Conservation (phyloP, 164 flowering plant genomes). For the Nymphaea thermarum region DNA sequence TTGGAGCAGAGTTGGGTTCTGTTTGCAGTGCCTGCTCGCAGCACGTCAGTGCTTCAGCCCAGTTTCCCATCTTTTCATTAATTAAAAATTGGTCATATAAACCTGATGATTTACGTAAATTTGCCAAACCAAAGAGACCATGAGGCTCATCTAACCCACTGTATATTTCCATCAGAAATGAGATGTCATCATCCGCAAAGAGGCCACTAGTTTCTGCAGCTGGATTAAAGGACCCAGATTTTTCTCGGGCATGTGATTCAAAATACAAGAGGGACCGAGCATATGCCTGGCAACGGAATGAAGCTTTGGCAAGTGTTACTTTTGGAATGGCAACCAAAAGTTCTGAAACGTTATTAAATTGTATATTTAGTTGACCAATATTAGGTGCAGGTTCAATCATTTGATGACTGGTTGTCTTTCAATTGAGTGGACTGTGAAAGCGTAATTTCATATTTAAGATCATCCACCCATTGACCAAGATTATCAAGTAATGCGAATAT, state of each 20-base stretch:
- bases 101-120: conserved; percentile 49
- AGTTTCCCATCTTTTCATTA: conserved; percentile 85
- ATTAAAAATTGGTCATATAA: conserved; percentile 58
- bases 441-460: conserved; percentile 71
- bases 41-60: conserved; percentile 90
- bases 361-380: background rate
- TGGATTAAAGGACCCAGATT: conserved; percentile 93
- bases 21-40: conserved; percentile 94
- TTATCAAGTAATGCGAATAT: conserved; percentile 95
- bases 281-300: conserved; percentile 89
- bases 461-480: conserved; percentile 99
- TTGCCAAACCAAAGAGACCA: conserved; percentile 90
- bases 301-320: conserved; percentile 82
- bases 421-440: conserved; percentile 51
- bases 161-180: conserved; percentile 88
- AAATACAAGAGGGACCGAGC: conserved; percentile 93
- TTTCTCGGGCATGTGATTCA: conserved; percentile 73
- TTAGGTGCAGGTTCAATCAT: background rate
- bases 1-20: conserved; percentile 84
- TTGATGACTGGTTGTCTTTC: conserved; percentile 9
- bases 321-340: conserved; percentile 82
- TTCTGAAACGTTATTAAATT: conserved; percentile 19
- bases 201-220: conserved; percentile 82
- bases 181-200: conserved; percentile 87
- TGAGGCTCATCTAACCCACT: conserved; percentile 95